Conservation (phyloP, 768 basidiomycete species). For the Austroboletus festivus region DNA sequence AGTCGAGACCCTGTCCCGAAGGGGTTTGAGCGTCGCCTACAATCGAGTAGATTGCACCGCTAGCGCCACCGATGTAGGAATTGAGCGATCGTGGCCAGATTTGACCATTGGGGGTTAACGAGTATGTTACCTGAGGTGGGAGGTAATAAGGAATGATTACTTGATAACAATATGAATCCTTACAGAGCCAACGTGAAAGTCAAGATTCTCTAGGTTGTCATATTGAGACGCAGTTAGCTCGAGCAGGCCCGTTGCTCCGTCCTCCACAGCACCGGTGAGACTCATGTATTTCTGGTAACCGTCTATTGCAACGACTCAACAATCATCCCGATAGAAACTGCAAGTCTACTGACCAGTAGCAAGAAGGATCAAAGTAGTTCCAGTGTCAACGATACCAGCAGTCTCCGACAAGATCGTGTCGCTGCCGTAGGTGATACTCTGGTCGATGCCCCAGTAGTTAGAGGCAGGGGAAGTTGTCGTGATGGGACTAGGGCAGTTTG, state of each 20-base stretch:
- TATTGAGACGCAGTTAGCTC: conserved; percentile 51
- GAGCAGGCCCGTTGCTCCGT: conserved; percentile 46
- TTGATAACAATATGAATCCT: background rate
- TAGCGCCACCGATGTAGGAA: conserved; percentile 39
- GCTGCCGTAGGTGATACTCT: conserved; percentile 50
- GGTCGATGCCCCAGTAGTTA: conserved; percentile 59
- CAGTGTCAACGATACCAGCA: conserved; percentile 62
- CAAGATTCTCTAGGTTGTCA: conserved; percentile 47
- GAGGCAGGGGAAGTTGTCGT: conserved; percentile 45
- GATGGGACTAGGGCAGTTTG: conserved; percentile 35
- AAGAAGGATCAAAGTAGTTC: conserved; percentile 50
- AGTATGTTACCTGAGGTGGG: background rate
- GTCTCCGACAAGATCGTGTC: conserved; percentile 43
- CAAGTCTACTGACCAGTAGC: conserved; percentile 33
- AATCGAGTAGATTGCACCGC: conserved; percentile 37
- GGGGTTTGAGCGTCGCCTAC: conserved; percentile 36
- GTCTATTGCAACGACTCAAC: conserved; percentile 16
- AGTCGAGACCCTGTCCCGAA: conserved; percentile 49
- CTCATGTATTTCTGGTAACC: conserved; percentile 42
- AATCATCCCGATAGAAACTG: background rate
- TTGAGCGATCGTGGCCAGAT: conserved; percentile 44
- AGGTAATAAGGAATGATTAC: background rate
- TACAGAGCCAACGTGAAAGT: background rate
- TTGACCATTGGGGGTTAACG: conserved; percentile 35
- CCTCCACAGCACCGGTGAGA: conserved; percentile 42